Evolutionary conservation across 1,139 yeast species (phyloP).

Genomic region (Saccharomyces hybrid): DNA sequence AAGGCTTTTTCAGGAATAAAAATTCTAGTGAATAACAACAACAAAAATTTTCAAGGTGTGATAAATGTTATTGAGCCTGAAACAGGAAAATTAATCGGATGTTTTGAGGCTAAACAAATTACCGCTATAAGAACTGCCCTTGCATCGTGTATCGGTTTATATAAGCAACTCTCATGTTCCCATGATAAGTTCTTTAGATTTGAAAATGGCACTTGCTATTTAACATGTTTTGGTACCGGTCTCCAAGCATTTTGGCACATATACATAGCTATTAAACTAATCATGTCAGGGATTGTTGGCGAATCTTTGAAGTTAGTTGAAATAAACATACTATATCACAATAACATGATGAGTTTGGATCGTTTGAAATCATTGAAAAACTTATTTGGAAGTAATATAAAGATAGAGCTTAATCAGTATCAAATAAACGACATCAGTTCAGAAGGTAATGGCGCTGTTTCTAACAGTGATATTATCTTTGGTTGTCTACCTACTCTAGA

Average conservation of each 20-base stretch:
- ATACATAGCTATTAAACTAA: slow-evolving; percentile 39
- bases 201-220: slow-evolving; percentile 5
- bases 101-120: slow-evolving; percentile 49
- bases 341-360: slow-evolving; percentile 37
- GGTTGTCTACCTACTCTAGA: slow-evolving; percentile 53
- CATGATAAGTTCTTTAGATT: slow-evolving; percentile 25
- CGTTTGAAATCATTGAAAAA: slow-evolving; percentile 19
- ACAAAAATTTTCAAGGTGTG: slow-evolving; percentile 48
- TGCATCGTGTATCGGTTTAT: slow-evolving; percentile 44
- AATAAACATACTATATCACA: slow-evolving; percentile 39
- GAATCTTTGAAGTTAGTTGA: slow-evolving; percentile 31
- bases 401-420: slow-evolving; percentile 8
- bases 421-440: slow-evolving; percentile 18
- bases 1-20: slow-evolving; percentile 33
- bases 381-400: slow-evolving; percentile 2
- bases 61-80: slow-evolving; percentile 43
- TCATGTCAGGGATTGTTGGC: slow-evolving; percentile 30
- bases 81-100: slow-evolving; percentile 46
- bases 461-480: slow-evolving; percentile 39
- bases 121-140: slow-evolving; percentile 67
- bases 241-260: slow-evolving; percentile 63
- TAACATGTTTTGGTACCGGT: slow-evolving; percentile 54
- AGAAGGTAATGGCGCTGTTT: slow-evolving; percentile 7
- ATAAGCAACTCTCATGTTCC: neutral
- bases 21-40: slow-evolving; percentile 41